phyloP scores from a whole-genome alignment of 2,329 filamentous ascomycete genomes.

The Sporothrix protearum region DNA sequence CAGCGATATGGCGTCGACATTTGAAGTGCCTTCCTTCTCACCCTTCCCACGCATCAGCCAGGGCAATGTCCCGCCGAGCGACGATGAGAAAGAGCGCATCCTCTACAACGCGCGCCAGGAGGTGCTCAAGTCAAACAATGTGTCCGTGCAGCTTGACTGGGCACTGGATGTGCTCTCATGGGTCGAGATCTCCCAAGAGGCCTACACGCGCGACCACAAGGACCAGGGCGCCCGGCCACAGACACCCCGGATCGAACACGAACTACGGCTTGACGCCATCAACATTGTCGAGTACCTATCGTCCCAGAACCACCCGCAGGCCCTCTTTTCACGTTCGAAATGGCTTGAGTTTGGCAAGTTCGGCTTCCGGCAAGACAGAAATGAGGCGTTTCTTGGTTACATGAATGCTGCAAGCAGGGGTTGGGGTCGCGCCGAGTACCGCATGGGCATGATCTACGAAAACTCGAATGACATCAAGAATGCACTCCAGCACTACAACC shows the following conservation, averaged over 20 bases:
- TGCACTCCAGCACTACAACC: conserved; percentile 85
- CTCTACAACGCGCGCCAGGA: conserved; percentile 78
- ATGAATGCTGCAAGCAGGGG: conserved; percentile 76
- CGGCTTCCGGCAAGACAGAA: conserved; percentile 83
- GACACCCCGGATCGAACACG: conserved; percentile 84
- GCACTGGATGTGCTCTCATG: conserved; percentile 87
- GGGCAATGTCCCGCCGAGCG: conserved; percentile 85
- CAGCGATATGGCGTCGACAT: conserved; percentile 37
- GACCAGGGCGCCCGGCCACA: conserved; percentile 56
- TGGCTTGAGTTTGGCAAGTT: conserved; percentile 99
- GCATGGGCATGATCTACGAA: conserved; percentile 98
- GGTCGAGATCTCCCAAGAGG: conserved; percentile 78
- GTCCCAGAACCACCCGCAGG: conserved; percentile 87
- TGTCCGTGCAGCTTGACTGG: conserved; percentile 95
- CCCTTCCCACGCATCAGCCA: conserved; percentile 85
- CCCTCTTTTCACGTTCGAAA: conserved; percentile 89
- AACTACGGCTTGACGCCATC: conserved; percentile 80
- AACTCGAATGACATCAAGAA: conserved; percentile 89
- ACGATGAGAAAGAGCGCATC: conserved; percentile 89
- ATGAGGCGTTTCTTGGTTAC: conserved; percentile 88
- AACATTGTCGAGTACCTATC: conserved; percentile 89
- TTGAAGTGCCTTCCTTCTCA: conserved; percentile 73
- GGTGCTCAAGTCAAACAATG: conserved; percentile 89
- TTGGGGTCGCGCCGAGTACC: conserved; percentile 86
- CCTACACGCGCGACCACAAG: conserved; percentile 61